Conservation (phyloP, 352 stramenopile species). For the Pythium chondricola region DNA sequence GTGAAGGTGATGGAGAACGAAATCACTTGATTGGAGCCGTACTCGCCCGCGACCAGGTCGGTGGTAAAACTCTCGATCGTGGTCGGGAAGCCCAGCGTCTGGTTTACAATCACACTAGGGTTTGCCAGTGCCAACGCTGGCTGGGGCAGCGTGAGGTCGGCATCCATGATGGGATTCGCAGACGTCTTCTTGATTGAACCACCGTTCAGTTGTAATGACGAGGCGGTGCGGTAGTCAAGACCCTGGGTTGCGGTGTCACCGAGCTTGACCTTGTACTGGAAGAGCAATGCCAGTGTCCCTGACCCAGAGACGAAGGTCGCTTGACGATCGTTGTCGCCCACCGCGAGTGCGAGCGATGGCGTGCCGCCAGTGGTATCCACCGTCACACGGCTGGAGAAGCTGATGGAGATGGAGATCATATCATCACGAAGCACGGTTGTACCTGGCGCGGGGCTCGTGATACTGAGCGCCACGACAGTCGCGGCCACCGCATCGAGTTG, state of each 20-base stretch:
- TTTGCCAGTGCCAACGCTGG: slow-evolving; percentile 32
- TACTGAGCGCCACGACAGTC: slow-evolving; percentile 32
- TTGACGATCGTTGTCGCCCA: slow-evolving; percentile 58
- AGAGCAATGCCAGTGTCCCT: slow-evolving; percentile 40
- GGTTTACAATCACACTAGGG: slow-evolving; percentile 47
- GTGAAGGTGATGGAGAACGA: slow-evolving; percentile 62
- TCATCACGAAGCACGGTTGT: slow-evolving; percentile 37
- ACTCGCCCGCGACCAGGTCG: slow-evolving; percentile 43
- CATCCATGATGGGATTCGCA: slow-evolving; percentile 39
- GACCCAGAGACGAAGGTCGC: slow-evolving; percentile 54
- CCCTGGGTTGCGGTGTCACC: slow-evolving; percentile 40
- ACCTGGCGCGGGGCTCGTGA: slow-evolving; percentile 25
- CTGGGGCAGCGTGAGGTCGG: slow-evolving; percentile 40
- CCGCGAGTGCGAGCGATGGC: slow-evolving; percentile 46
- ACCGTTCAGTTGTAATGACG: slow-evolving; percentile 52
- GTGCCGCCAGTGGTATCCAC: slow-evolving; percentile 46
- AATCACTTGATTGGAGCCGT: slow-evolving; percentile 71
- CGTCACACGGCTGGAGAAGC: slow-evolving; percentile 50
- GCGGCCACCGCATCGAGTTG: slow-evolving; percentile 44
- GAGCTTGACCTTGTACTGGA: slow-evolving; percentile 59
- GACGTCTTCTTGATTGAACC: slow-evolving; percentile 53
- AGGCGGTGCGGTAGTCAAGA: slow-evolving; percentile 47
- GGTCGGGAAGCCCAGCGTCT: slow-evolving; percentile 29
- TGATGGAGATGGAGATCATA: slow-evolving; percentile 49
- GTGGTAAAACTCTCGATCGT: slow-evolving; percentile 37